Percentiles rank a stretch among this genome's conserved stretches.
Evolutionary conservation across 2,329 filamentous ascomycete genomes (phyloP).

Genomic region (Venturia nashicola): DNA sequence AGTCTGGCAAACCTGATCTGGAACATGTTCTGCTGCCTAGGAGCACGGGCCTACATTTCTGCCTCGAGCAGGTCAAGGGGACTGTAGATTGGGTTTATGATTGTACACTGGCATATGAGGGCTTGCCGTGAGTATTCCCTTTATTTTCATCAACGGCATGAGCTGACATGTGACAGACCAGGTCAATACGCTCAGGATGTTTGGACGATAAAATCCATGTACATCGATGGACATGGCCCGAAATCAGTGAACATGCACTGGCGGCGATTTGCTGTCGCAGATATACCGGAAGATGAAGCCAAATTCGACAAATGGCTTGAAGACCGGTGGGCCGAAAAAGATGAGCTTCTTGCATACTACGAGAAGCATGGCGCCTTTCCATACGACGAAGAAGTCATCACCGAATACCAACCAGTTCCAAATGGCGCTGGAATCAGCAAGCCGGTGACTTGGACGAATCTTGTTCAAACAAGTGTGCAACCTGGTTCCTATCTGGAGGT

Average conservation of each 20-base stretch:
- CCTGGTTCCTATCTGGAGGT: constrained; percentile 27
- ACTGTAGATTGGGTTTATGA: constrained; percentile 78
- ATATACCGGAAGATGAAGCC: constrained; percentile 66
- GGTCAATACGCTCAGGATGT: constrained; percentile 70
- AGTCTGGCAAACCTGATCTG: constrained; percentile 56
- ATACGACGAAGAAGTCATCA: constrained; percentile 36
- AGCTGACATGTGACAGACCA: constrained; percentile 17
- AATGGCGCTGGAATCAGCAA: constrained; percentile 13
- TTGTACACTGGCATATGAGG: constrained; percentile 92
- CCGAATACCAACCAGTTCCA: background rate
- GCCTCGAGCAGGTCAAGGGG: constrained; percentile 59
- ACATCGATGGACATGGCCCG: constrained; percentile 77
- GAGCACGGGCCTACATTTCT: constrained; percentile 71
- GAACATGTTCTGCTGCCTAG: constrained; percentile 64
- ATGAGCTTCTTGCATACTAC: constrained; percentile 73
- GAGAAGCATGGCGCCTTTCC: constrained; percentile 67
- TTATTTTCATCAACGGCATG: background rate
- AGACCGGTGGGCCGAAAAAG: constrained; percentile 83
- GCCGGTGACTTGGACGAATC: constrained; percentile 23
- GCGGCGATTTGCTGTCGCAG: constrained; percentile 68
- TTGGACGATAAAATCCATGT: constrained; percentile 76
- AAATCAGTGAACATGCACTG: constrained; percentile 96
- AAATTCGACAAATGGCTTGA: constrained; percentile 76
- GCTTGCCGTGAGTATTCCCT: constrained; percentile 59
- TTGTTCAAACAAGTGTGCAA: constrained; percentile 35